These are phyloP conservation scores for Cytospora mali DNA, from an alignment of 2,329 filamentous ascomycete species.

Conservation along the genomic window DNA sequence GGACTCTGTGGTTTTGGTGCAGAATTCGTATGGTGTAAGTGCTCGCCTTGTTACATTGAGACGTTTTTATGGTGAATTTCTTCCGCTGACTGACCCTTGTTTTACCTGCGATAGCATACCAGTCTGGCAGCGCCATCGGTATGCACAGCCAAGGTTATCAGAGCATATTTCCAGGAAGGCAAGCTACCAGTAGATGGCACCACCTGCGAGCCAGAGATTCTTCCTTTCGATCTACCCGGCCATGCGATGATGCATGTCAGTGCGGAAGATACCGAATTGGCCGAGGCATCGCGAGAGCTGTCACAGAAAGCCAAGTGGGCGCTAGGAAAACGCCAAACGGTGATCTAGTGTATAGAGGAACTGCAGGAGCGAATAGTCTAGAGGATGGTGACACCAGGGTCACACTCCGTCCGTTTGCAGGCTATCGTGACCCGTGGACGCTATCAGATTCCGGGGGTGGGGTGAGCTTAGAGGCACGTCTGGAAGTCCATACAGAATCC, in stretches of 20 bases:
- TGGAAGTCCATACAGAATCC: background rate
- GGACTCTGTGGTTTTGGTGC: constrained; percentile 49
- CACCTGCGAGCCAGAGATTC: constrained; percentile 49
- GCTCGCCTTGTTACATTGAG: no score
- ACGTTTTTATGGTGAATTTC: background rate
- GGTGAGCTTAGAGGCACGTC: background rate
- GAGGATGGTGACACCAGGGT: background rate
- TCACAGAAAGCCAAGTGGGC: constrained; percentile 23
- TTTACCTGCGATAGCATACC: constrained; percentile 48
- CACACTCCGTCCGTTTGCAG: background rate
- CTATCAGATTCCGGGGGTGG: background rate
- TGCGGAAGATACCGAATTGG: constrained; percentile 18
- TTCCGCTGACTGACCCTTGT: background rate
- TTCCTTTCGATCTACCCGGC: constrained; percentile 43
- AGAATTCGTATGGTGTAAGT: constrained; percentile 55
- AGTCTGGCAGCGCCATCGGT: constrained; percentile 47
- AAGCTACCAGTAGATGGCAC: constrained; percentile 47
- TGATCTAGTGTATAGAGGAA: constrained; percentile 1
- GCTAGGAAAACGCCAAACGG: background rate
- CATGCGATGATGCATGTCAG: background rate
- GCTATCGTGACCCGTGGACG: background rate
- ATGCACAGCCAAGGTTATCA: constrained; percentile 47
- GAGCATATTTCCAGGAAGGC: constrained; percentile 50
- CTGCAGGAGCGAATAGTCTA: accelerated
- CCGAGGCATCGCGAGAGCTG: constrained; percentile 21